Evolutionary conservation across 129 eudicot genomes (phyloP), one percentile per base, ranked within the genome.

Genomic region (carrot (Daucus carota)): DNA sequence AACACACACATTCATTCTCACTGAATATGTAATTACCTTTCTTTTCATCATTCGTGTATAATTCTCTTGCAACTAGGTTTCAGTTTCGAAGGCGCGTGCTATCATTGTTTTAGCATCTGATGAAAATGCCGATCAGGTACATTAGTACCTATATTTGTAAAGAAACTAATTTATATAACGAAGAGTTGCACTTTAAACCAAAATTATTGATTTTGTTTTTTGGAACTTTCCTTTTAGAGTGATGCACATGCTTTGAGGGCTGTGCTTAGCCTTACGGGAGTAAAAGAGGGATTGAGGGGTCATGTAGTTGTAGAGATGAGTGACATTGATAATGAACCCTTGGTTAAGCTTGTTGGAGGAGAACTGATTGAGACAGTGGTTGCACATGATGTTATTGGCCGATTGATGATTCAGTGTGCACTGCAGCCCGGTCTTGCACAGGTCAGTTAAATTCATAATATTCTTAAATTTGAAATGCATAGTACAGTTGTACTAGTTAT

Each of bases 351-450:
- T 83, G 99, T 94, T 78, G 99, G 99, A 45, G 99, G 99, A 75
- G 94, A 94, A 74, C 92, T 94, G 5, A 88, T 94, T 62, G 99
- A 94, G 80, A 94, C 96, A 4, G 99, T 94, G 81, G 99, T 95
- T 79, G 99, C 97, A 1, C 99, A 95, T 86, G 99, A 94, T 42
- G 99, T 95, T 50, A 95, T 95, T 83, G 99, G 99, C 45, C 85
- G 99, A 34, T 79, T 95, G 81, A 95, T 95, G 99, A 95, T 95
- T 80, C 99, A 95, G 74, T 95, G 99, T 88, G 99, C 99, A 77
- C 86, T 95, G 59, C 99, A 95, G 85, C 99, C 99, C 78, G 99
- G 99, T 77, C 97, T 95, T 83, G 99, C 99, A 45, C 99, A 91
- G 94, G 99, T 95, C 74, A 81, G 76, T 69, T 73, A 28, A 70